A percentile compares a stretch with the other conserved stretches of the same genome.
Evolutionary conservation across 208 protist species (phyloP).

Genomic region (Trypanosoma cruzi): DNA sequence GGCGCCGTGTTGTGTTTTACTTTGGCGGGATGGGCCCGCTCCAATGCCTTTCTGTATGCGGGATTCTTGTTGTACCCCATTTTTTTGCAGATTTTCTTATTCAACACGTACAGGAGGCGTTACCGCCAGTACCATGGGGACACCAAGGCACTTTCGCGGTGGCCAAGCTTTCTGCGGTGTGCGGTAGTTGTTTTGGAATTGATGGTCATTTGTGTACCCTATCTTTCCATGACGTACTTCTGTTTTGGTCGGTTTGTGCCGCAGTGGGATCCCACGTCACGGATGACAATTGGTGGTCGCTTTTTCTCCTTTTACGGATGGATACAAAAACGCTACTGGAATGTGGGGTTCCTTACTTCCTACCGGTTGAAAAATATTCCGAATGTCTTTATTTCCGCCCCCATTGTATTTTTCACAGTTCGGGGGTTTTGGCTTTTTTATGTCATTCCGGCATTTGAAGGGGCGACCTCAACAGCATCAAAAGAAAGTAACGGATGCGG

Average conservation of each 20-base stretch:
- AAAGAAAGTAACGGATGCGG: not conserved
- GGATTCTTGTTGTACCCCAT: conserved; percentile 72
- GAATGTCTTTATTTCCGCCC: conserved; percentile 68
- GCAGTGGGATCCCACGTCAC: conserved; percentile 27
- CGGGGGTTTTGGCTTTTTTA: conserved; percentile 32
- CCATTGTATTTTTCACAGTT: conserved; percentile 39
- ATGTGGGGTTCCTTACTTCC: conserved; percentile 59
- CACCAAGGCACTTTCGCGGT: conserved; percentile 19
- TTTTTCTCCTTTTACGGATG: conserved; percentile 71
- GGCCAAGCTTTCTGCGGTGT: conserved; percentile 41
- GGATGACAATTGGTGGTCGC: conserved; percentile 21
- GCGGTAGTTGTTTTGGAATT: conserved; percentile 44
- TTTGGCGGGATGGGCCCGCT: conserved; percentile 49
- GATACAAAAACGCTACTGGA: conserved; percentile 82
- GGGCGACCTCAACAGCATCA: not conserved
- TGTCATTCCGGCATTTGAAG: conserved; percentile 21
- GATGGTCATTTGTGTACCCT: conserved; percentile 45
- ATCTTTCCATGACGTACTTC: conserved; percentile 56
- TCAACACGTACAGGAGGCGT: conserved; percentile 31
- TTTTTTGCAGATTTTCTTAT: conserved; percentile 51
- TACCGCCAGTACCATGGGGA: conserved; percentile 11
- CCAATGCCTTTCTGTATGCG: conserved; percentile 59
- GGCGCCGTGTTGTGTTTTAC: conserved; percentile 52
- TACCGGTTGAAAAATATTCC: conserved; percentile 64
- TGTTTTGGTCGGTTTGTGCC: conserved; percentile 54